Base-by-base conservation (phyloP, 164 flowering plant species). In the Aristolochia fimbriata region DNA sequence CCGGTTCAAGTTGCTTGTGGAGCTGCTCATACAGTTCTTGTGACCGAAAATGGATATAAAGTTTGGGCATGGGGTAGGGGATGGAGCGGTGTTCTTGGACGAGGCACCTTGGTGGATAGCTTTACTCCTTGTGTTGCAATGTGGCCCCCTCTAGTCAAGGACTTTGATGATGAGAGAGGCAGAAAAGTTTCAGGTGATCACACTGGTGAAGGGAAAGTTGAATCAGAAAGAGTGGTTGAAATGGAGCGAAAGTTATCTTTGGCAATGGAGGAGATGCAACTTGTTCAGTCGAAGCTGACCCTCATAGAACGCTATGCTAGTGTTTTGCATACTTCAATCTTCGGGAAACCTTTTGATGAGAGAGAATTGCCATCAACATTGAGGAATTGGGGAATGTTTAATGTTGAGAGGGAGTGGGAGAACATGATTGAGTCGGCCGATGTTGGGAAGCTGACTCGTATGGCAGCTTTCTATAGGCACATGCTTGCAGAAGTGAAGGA, bases 11-110 rank as follows among this genome's bases (percentile, higher is more conserved):
- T 92, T 57, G 82, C 86, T n/a, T 88, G 96, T 73, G 96, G 96
- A 45, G 98, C 93, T 59, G 95, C 96, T 6, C 98, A 92, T 63
- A 92, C 96, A 30, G 79, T 87, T 54, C 78, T 92, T 59, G 71
- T 78, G 27, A 72, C 81, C 15, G 50, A 78, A 62, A 70, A 67
- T 60, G 96, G 96, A 15, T 79, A 74, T 73, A 82, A 70, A 72
- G 74, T 88, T 12, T 91, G 94, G 94, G 76, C 94, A 55, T 91
- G 94, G 96, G 96, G 94, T 49, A 67, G 94, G 63, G 97, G 96
- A 66, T 65, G 83, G 59, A 88, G 82, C 59, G 94, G 90, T 20
- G 88, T 83, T 55, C 91, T 89, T 46, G 96, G 96, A 62, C 83
- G 77, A 69, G 91, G 88, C 37, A 78, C 72, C 59, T 50, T 65